phyloP scores from a whole-genome alignment of 2,329 filamentous ascomycete genomes.

The Lizonia empirigonia region DNA sequence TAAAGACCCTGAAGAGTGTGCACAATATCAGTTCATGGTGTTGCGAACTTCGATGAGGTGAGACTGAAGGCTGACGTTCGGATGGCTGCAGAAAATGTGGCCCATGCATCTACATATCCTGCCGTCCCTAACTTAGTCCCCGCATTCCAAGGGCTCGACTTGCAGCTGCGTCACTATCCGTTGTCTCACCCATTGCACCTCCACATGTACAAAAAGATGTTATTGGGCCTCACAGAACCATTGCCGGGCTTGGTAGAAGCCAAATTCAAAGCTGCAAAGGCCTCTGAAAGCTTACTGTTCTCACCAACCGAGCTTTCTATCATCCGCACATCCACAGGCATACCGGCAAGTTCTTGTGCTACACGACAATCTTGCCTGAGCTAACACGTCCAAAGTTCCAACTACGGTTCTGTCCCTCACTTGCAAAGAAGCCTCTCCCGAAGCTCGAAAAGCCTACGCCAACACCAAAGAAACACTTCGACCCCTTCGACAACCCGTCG shows the following conservation, averaged over 20 bases:
- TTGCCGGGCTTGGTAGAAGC: conserved; percentile 46
- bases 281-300: conserved; percentile 45
- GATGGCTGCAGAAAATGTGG: conserved; percentile 5
- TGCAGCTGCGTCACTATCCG: background rate
- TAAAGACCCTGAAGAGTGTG: background rate
- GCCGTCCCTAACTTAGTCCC: no score
- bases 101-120: conserved; percentile 3
- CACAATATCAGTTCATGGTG: background rate
- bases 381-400: conserved; percentile 64
- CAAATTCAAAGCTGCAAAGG: conserved; percentile 47
- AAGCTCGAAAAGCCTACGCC: conserved; percentile 45
- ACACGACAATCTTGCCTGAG: conserved; percentile 4
- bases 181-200: conserved; percentile 7
- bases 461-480: conserved; percentile 41
- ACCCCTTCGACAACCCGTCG: conserved; percentile 69
- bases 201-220: conserved; percentile 32
- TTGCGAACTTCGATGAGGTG: background rate
- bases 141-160: conserved; percentile 7
- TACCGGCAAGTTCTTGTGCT: conserved; percentile 42
- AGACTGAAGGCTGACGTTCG: background rate
- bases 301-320: conserved; percentile 49
- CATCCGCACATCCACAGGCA: conserved; percentile 44
- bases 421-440: conserved; percentile 67
- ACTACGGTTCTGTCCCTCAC: conserved; percentile 70
- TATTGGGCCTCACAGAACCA: conserved; percentile 41